Evolutionary conservation across 2,329 filamentous ascomycete genomes (phyloP).

Genomic region (Verticillium zaregamsianum): DNA sequence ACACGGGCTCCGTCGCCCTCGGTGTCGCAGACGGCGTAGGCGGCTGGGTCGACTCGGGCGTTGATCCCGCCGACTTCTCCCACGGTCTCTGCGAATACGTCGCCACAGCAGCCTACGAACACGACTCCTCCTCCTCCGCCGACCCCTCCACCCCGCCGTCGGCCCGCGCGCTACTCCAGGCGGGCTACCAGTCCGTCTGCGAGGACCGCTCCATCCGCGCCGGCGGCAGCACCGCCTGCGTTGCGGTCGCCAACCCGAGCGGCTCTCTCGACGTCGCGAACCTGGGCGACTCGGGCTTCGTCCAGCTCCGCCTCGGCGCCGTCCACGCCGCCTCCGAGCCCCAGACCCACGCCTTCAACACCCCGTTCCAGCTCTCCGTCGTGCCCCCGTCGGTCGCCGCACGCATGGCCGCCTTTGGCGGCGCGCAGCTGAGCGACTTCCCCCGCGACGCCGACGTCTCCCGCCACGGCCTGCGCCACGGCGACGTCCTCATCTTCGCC

Average conservation of each 20-base stretch:
- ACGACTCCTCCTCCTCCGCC: slow-evolving; percentile 34
- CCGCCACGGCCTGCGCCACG: slow-evolving; percentile 73
- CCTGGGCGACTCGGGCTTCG: slow-evolving; percentile 89
- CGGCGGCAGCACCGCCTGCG: slow-evolving; percentile 87
- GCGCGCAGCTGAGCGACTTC: slow-evolving; percentile 73
- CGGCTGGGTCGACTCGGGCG: slow-evolving; percentile 87
- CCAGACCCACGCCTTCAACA: slow-evolving; percentile 97
- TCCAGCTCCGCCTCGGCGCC: slow-evolving; percentile 80
- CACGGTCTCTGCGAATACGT: slow-evolving; percentile 93
- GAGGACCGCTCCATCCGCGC: slow-evolving; percentile 69
- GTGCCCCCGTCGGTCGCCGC: slow-evolving; percentile 75
- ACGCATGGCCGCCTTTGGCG: slow-evolving; percentile 80
- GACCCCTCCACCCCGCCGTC: slow-evolving; percentile 36
- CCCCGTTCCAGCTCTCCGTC: slow-evolving; percentile 88
- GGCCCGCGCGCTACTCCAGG: slow-evolving; percentile 71
- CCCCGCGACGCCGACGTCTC: slow-evolving; percentile 81
- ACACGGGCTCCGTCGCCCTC: slow-evolving; percentile 69
- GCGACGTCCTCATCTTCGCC: slow-evolving; percentile 89
- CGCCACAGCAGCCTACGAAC: slow-evolving; percentile 67
- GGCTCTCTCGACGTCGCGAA: slow-evolving; percentile 86
- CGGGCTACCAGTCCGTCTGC: slow-evolving; percentile 78
- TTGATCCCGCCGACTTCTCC: slow-evolving; percentile 93
- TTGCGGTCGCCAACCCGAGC: slow-evolving; percentile 70
- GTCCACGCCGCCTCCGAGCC: slow-evolving; percentile 79
- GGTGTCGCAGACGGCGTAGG: slow-evolving; percentile 93